These are phyloP conservation scores for Elongisporangium undulatum DNA, from an alignment of 352 stramenopile species.

Conservation along the genomic window DNA sequence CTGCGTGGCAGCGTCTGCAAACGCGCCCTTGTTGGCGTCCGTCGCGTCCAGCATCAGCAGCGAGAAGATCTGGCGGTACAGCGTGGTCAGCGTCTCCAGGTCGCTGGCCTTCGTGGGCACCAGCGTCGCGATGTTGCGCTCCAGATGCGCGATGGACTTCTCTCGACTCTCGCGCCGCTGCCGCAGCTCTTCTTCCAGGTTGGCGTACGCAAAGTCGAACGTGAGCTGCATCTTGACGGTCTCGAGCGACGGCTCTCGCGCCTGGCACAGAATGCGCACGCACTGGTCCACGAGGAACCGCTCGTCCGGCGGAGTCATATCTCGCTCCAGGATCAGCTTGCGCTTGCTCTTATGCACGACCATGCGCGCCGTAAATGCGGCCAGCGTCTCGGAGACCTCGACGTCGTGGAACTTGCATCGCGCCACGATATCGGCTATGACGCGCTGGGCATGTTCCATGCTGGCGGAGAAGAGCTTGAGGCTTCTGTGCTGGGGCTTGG, in stretches of 20 bases:
- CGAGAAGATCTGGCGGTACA: conserved; percentile 91
- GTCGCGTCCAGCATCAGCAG: conserved; percentile 68
- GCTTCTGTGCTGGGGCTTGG: too few species aligned
- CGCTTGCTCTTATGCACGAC: conserved; percentile 64
- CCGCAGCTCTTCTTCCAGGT: conserved; percentile 70
- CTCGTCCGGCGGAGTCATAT: conserved; percentile 66
- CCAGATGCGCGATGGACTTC: conserved; percentile 54
- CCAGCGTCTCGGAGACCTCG: conserved; percentile 84
- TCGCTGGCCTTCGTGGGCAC: conserved; percentile 73
- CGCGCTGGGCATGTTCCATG: conserved; percentile 65
- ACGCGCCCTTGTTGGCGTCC: conserved; percentile 19
- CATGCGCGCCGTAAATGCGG: conserved; percentile 77
- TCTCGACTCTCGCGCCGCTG: conserved; percentile 47
- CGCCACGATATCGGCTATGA: conserved; percentile 70
- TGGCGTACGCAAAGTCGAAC: conserved; percentile 91
- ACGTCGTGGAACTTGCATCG: conserved; percentile 71
- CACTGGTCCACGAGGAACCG: conserved; percentile 74
- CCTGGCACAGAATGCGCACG: conserved; percentile 66
- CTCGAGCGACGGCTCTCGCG: conserved; percentile 80
- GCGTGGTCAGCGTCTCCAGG: conserved; percentile 87
- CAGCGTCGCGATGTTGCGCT: conserved; percentile 74
- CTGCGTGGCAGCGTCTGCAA: conserved; percentile 52
- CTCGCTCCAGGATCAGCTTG: conserved; percentile 67
- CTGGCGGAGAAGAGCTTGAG: too few species aligned
- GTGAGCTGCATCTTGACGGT: conserved; percentile 96